phyloP scores from a whole-genome alignment of 371 early-diverging fungal genomes.

The Mucor racemosus region DNA sequence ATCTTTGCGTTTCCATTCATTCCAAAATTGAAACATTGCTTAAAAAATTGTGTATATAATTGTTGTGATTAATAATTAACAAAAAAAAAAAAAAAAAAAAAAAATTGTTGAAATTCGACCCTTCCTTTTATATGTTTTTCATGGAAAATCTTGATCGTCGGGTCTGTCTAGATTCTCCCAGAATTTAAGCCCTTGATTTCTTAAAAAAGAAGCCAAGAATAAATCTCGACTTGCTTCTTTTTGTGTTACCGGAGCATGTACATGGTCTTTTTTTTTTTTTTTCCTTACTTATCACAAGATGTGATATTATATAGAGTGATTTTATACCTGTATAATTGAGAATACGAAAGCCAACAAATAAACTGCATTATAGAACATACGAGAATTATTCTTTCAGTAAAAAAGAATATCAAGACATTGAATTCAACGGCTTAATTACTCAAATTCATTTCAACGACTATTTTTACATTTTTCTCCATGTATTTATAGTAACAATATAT shows the following conservation, averaged over 20 bases:
- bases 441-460: not conserved
- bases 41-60: not conserved
- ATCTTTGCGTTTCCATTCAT: slow-evolving; percentile 31
- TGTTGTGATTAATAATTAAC: slow-evolving; percentile 23
- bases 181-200: not conserved
- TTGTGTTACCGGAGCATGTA: slow-evolving; percentile 1
- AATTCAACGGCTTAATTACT: too few relatives aligned
- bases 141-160: slow-evolving; percentile 6
- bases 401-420: not conserved
- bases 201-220: slow-evolving; percentile 8
- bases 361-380: not conserved
- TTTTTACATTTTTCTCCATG: not conserved
- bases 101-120: not conserved
- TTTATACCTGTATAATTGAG: not conserved
- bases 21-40: slow-evolving; percentile 30
- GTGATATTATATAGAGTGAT: not conserved
- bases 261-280: not conserved
- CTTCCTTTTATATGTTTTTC: slow-evolving; percentile 17
- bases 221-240: slow-evolving; percentile 8
- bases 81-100: slow-evolving; percentile 35
- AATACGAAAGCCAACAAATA: not conserved
- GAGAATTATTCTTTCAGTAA: not conserved
- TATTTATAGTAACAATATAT: slow-evolving; percentile 3
- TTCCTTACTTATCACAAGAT: not conserved
- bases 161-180: slow-evolving; percentile 6